Conservation (phyloP, 306 rosid species). For the Prunus dulcis region DNA sequence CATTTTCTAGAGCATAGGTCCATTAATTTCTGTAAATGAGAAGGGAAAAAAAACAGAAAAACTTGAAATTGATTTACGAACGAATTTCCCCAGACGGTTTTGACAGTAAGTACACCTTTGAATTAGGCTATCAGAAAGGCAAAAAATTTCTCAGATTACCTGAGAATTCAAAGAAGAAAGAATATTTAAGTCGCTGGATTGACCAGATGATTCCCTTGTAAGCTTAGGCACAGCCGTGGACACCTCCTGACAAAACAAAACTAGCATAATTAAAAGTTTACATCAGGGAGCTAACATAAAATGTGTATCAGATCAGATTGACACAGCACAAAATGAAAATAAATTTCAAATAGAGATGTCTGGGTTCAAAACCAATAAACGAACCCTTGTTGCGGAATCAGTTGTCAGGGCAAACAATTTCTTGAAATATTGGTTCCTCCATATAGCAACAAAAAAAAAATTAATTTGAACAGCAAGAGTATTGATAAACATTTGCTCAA, state of each 20-base stretch:
- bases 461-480: conserved; percentile 19
- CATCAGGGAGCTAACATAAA: background rate
- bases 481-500: conserved; percentile 5
- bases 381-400: no score
- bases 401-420: background rate
- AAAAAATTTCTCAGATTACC: conserved; percentile 43
- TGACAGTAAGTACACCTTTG: conserved; percentile 5
- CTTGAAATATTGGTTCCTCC: background rate
- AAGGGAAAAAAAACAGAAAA: background rate
- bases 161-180: conserved; percentile 97
- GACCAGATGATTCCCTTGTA: conserved; percentile 75
- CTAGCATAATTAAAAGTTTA: background rate
- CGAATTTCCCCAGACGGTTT: conserved; percentile 18
- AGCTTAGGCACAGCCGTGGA: conserved; percentile 79
- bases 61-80: background rate
- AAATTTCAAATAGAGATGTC: background rate
- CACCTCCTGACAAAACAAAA: conserved; percentile 67
- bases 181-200: conserved; percentile 87
- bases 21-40: background rate
- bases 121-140: conserved; percentile 10
- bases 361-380: background rate
- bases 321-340: background rate
- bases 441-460: conserved; percentile 4
- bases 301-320: background rate
- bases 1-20: background rate